Evolutionary conservation across 352 stramenopile genomes (phyloP).

Genomic region (Aphanomyces invadans): DNA sequence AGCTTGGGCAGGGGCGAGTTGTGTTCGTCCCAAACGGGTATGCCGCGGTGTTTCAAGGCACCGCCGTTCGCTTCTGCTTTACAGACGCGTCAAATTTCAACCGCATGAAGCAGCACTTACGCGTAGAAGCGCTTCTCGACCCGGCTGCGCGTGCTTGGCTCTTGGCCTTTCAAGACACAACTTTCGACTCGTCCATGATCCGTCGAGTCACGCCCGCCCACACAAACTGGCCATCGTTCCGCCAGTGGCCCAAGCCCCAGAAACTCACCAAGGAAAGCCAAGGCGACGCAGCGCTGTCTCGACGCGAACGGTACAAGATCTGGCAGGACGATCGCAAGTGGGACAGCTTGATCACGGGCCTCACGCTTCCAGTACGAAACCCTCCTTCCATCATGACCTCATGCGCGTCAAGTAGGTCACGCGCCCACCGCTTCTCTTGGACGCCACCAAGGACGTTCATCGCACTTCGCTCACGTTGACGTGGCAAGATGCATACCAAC

Average conservation of each 20-base stretch:
- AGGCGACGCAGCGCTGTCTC: slow-evolving; percentile 41
- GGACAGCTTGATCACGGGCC: slow-evolving; percentile 49
- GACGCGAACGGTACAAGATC: slow-evolving; percentile 64
- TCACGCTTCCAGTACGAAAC: slow-evolving; percentile 60
- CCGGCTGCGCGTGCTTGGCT: slow-evolving; percentile 32
- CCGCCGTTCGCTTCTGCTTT: slow-evolving; percentile 58
- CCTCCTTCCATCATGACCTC: too few relatives aligned
- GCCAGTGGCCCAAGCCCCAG: slow-evolving; percentile 55
- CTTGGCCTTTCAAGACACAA: slow-evolving; percentile 36
- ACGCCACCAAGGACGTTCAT: slow-evolving; percentile 31
- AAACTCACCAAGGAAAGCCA: slow-evolving; percentile 37
- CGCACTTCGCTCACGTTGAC: slow-evolving; percentile 42
- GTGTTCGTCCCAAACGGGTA: slow-evolving; percentile 51
- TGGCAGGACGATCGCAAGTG: slow-evolving; percentile 74
- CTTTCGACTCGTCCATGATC: slow-evolving; percentile 53
- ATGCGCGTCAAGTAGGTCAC: slow-evolving; percentile 29
- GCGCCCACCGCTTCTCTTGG: slow-evolving; percentile 49
- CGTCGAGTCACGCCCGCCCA: slow-evolving; percentile 35
- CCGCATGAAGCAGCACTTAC: slow-evolving; percentile 43
- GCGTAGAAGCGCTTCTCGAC: slow-evolving; percentile 42
- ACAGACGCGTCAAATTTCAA: slow-evolving; percentile 75
- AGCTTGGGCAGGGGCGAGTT: slow-evolving; percentile 26
- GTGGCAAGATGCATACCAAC: slow-evolving; percentile 71
- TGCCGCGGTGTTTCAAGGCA: slow-evolving; percentile 19
- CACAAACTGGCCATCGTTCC: slow-evolving; percentile 40